A percentile compares a stretch with the other conserved stretches of the same genome.
phyloP scores from a whole-genome alignment of 139 green algal species.

The Penium margaritaceum region DNA sequence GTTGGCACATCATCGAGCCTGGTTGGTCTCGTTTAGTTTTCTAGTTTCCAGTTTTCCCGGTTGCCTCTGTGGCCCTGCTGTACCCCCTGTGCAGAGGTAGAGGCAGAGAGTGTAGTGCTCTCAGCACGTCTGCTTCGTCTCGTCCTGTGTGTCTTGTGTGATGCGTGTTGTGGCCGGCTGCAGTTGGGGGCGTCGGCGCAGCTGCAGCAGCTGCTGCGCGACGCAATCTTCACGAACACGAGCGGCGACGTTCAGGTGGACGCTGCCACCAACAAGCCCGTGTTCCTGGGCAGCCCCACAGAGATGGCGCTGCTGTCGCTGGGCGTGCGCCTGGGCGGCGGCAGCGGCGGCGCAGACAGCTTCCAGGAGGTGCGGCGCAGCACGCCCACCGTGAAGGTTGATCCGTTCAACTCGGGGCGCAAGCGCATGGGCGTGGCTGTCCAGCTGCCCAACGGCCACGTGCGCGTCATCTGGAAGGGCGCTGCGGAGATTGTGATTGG shows the following conservation, averaged over 20 bases:
- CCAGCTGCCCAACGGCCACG: conserved; percentile 42
- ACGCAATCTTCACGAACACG: conserved; percentile 27
- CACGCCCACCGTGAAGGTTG: conserved; percentile 30
- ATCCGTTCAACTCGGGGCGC: conserved; percentile 38
- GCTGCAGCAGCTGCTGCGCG: no score
- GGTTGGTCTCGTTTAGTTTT: no score
- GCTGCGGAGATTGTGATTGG: conserved; percentile 86
- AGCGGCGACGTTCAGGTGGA: conserved; percentile 23
- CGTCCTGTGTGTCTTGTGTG: no score
- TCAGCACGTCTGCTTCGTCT: no score
- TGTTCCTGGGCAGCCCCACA: conserved; percentile 77
- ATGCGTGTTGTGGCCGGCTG: no score
- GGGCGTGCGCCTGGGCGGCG: conserved; percentile 58
- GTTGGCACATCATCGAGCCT: no score
- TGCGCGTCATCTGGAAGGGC: conserved; percentile 89
- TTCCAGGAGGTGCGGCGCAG: conserved; percentile 56
- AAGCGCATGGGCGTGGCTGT: conserved; percentile 58
- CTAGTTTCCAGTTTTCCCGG: no score
- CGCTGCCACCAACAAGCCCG: background rate
- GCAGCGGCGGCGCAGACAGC: conserved; percentile 62
- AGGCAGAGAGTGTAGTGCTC: no score
- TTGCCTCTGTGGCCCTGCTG: no score
- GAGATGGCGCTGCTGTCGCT: conserved; percentile 87
- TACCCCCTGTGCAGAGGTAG: no score
- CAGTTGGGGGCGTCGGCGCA: no score